Conservation (phyloP, 129 eudicot species). For the Tagetes patula region DNA sequence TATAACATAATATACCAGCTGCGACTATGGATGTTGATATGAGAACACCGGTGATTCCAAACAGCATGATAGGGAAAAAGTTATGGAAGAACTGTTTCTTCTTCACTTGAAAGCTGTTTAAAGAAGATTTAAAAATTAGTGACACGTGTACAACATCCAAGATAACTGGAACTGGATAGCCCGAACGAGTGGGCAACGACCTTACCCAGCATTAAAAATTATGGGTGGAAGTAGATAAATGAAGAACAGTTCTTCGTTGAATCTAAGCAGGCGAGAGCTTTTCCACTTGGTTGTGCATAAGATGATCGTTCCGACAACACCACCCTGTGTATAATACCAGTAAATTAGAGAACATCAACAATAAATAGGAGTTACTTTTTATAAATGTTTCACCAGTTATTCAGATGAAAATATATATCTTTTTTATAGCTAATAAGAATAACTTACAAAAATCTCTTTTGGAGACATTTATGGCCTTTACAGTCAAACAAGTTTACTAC, state of each 20-base stretch:
- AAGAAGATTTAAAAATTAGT: conserved; percentile 23
- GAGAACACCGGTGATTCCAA: conserved; percentile 84
- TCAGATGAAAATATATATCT: neutral
- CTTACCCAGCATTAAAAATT: conserved; percentile 95
- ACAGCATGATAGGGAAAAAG: conserved; percentile 80
- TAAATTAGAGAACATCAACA: neutral
- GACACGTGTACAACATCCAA: neutral
- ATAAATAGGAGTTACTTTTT: neutral
- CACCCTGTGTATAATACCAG: conserved; percentile 50
- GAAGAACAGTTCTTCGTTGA: conserved; percentile 80
- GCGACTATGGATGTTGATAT: conserved; percentile 74
- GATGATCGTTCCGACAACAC: conserved; percentile 57
- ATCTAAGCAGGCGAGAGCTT: conserved; percentile 69
- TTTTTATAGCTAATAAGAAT: neutral
- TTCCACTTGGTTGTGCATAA: conserved; percentile 69
- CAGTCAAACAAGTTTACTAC: conserved; percentile 14
- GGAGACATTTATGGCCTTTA: neutral
- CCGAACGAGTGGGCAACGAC: conserved; percentile 13
- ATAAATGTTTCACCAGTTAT: neutral
- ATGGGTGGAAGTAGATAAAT: conserved; percentile 91
- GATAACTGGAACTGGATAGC: neutral
- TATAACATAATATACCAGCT: conserved; percentile 43
- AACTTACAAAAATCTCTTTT: neutral
- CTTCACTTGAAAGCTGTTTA: conserved; percentile 81
- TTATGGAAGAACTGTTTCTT: conserved; percentile 94